Percentiles rank a stretch among this genome's conserved stretches.
Conservation (phyloP, 495 filamentous ascomycete genomes). For the Hypomontagnella submonticulosa region DNA sequence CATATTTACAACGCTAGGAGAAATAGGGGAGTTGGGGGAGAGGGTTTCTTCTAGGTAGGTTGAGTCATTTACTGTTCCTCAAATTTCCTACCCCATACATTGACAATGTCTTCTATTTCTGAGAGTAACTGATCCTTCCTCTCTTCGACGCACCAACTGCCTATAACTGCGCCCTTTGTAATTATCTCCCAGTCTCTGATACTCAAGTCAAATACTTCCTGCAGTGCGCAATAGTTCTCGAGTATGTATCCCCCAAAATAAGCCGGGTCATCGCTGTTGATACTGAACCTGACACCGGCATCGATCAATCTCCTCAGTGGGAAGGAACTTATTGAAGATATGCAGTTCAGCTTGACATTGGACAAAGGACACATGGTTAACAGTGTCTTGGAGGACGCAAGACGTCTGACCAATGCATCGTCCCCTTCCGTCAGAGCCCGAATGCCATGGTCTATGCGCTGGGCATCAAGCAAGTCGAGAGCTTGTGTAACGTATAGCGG, state of each 20-base stretch:
- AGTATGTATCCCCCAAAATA: constrained; percentile 84
- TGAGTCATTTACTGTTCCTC: constrained; percentile 1
- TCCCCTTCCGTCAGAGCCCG: constrained; percentile 67
- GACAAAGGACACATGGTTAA: constrained; percentile 79
- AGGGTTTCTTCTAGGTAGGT: constrained; percentile 7
- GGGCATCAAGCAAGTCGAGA: constrained; percentile 65
- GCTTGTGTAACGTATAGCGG: constrained; percentile 72
- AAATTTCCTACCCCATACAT: constrained; percentile 16
- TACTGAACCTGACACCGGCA: constrained; percentile 71
- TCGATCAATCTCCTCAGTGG: constrained; percentile 74
- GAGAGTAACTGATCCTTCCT: constrained; percentile 59
- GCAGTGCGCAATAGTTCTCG: constrained; percentile 79
- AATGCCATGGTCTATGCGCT: constrained; percentile 80
- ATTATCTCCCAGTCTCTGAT: constrained; percentile 73
- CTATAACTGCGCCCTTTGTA: constrained; percentile 68
- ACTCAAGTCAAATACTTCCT: constrained; percentile 73
- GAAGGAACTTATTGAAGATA: constrained; percentile 64
- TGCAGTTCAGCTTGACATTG: constrained; percentile 73
- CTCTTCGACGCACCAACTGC: constrained; percentile 66
- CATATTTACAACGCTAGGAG: neutral
- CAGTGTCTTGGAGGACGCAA: constrained; percentile 66
- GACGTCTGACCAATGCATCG: constrained; percentile 63
- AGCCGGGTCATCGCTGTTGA: constrained; percentile 82
- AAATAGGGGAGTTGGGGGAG: no score
- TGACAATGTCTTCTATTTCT: constrained; percentile 48